phyloP scores from a whole-genome alignment of 768 basidiomycete genomes.

The Imleria badia region DNA sequence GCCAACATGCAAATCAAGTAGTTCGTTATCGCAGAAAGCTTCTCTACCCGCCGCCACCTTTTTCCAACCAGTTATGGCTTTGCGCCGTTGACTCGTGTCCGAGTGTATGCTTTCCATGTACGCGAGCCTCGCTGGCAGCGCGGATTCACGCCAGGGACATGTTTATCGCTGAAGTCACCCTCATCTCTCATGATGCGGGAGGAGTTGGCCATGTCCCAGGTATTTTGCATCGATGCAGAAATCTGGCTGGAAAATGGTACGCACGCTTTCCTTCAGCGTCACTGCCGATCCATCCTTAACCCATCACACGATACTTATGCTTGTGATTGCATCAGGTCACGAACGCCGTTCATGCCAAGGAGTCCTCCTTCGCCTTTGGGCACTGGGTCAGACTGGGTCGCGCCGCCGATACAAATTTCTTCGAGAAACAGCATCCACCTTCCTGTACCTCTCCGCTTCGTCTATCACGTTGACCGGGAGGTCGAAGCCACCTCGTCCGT shows the following conservation, averaged over 20 bases:
- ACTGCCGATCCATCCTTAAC: neutral
- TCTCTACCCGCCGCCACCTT: too few relatives aligned
- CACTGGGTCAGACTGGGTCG: slow-evolving; percentile 63
- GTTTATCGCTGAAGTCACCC: neutral
- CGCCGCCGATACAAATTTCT: slow-evolving; percentile 32
- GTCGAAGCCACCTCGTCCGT: slow-evolving; percentile 13
- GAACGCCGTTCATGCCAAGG: slow-evolving; percentile 38
- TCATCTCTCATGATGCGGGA: neutral
- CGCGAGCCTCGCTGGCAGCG: too few relatives aligned
- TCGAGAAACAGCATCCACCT: slow-evolving; percentile 30
- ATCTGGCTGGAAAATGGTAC: slow-evolving; percentile 49
- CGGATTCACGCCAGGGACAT: neutral
- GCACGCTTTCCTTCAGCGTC: too few relatives aligned
- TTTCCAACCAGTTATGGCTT: neutral
- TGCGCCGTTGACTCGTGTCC: neutral
- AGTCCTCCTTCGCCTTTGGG: slow-evolving; percentile 35
- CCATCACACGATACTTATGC: neutral
- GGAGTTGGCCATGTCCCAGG: slow-evolving; percentile 28
- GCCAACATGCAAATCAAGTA: too few relatives aligned
- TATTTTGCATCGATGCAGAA: slow-evolving; percentile 43
- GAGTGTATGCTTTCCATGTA: neutral
- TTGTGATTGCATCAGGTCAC: slow-evolving; percentile 36
- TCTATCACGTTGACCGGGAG: slow-evolving; percentile 21
- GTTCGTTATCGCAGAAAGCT: too few relatives aligned
- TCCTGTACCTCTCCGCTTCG: slow-evolving; percentile 37